Percentiles rank a stretch among this genome's conserved stretches.
Conservation (phyloP, 2,329 filamentous ascomycete species). For the Chaetoscypha palmicola region DNA sequence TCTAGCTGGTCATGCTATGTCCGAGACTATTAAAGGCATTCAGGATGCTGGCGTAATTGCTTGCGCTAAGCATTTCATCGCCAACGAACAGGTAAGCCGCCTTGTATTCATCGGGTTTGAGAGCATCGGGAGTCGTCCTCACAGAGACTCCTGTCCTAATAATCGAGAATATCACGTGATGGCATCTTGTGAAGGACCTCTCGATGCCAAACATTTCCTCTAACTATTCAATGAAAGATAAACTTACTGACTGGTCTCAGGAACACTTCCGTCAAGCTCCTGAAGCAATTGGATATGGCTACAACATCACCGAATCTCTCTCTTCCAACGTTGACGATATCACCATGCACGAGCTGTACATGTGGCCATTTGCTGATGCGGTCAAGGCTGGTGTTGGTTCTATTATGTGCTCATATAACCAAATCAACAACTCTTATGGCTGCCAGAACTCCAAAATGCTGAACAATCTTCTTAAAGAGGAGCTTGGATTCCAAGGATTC, state of each 20-base stretch:
- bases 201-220: not conserved
- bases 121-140: too few relatives aligned
- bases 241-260: conserved; percentile 36
- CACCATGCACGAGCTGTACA: conserved; percentile 53
- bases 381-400: conserved; percentile 69
- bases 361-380: conserved; percentile 51
- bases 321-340: conserved; percentile 52
- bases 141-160: too few relatives aligned
- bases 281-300: conserved; percentile 49
- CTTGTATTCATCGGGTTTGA: too few relatives aligned
- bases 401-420: conserved; percentile 81
- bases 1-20: conserved; percentile 64
- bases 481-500: conserved; percentile 76
- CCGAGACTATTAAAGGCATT: conserved; percentile 69
- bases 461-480: conserved; percentile 70
- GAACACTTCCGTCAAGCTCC: conserved; percentile 37
- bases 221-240: not conserved
- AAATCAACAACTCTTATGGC: conserved; percentile 71
- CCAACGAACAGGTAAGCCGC: conserved; percentile 60
- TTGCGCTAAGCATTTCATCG: conserved; percentile 67
- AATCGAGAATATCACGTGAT: too few relatives aligned
- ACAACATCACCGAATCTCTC: conserved; percentile 52
- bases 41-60: conserved; percentile 78
- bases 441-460: conserved; percentile 74
- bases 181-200: too few relatives aligned